phyloP scores from a whole-genome alignment of 2,329 filamentous ascomycete genomes.

The Periconia sp. region DNA sequence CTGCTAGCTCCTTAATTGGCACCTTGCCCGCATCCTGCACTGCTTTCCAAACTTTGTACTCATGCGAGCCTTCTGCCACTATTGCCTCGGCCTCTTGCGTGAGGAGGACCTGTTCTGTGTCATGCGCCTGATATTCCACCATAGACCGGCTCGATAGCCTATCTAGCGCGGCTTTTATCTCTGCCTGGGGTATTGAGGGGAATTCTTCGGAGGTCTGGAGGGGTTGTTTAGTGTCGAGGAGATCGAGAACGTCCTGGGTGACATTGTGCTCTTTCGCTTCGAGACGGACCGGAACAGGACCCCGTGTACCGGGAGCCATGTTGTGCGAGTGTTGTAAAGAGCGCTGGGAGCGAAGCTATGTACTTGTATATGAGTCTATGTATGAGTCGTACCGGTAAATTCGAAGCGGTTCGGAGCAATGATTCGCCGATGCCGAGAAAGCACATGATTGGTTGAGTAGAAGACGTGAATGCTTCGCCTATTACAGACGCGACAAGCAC shows the following conservation, averaged over 20 bases:
- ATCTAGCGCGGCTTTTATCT: constrained; percentile 86
- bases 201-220: constrained; percentile 60
- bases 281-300: constrained; percentile 54
- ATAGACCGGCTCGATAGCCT: constrained; percentile 83
- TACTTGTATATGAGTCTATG: constrained; percentile 19
- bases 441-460: constrained; percentile 5
- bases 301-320: constrained; percentile 54
- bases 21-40: constrained; percentile 54
- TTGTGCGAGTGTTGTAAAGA: constrained; percentile 20
- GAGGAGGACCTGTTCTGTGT: constrained; percentile 76
- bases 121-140: constrained; percentile 83
- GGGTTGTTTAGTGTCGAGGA: constrained; percentile 58
- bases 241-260: constrained; percentile 81
- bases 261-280: constrained; percentile 57
- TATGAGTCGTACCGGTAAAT: constrained; percentile 21
- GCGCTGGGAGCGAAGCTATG: constrained; percentile 20
- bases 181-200: constrained; percentile 50
- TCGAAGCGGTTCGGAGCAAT: constrained; percentile 10
- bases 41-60: constrained; percentile 58
- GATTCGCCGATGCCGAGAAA: constrained; percentile 16
- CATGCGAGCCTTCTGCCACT: constrained; percentile 55
- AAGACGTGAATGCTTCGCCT: no score
- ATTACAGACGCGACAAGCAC: no score
- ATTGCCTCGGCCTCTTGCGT: constrained; percentile 85
- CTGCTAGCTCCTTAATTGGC: constrained; percentile 54